Evolutionary conservation across 2,329 filamentous ascomycete genomes (phyloP).

Genomic region (Aspergillus uvarum): DNA sequence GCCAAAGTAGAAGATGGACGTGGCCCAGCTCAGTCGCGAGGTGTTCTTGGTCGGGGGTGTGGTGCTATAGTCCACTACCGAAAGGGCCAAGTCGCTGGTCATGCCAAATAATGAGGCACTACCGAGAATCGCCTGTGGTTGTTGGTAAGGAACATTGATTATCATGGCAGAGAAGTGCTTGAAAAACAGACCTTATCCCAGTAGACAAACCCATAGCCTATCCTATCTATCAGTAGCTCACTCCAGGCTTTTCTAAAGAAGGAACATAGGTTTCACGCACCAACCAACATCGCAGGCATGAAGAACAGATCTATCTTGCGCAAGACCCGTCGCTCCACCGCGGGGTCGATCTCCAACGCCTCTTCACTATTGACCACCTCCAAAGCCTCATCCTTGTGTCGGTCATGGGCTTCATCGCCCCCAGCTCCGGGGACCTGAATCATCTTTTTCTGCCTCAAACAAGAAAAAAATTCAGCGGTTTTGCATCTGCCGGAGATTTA

Average conservation of each 20-base stretch:
- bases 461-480: too few species aligned
- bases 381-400: neutral
- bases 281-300: conserved; percentile 56
- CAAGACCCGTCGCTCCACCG: conserved; percentile 9
- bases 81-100: conserved; percentile 65
- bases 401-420: neutral
- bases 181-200: conserved; percentile 59
- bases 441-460: neutral
- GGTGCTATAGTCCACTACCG: conserved; percentile 52
- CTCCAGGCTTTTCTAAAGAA: neutral
- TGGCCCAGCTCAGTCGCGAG: conserved; percentile 70
- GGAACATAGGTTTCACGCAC: conserved; percentile 24
- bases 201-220: conserved; percentile 64
- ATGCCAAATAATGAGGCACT: conserved; percentile 73
- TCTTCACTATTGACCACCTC: conserved; percentile 11
- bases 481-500: too few species aligned
- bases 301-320: conserved; percentile 15
- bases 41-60: conserved; percentile 63
- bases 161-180: neutral
- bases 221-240: neutral
- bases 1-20: conserved; percentile 77
- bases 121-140: conserved; percentile 65
- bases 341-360: conserved; percentile 12
- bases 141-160: neutral
- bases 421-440: conserved; percentile 1